Evolutionary conservation across 139 green algal species (phyloP), one percentile per base, ranked within the genome.

Genomic region (Chlamydomonas sphaeroides): DNA sequence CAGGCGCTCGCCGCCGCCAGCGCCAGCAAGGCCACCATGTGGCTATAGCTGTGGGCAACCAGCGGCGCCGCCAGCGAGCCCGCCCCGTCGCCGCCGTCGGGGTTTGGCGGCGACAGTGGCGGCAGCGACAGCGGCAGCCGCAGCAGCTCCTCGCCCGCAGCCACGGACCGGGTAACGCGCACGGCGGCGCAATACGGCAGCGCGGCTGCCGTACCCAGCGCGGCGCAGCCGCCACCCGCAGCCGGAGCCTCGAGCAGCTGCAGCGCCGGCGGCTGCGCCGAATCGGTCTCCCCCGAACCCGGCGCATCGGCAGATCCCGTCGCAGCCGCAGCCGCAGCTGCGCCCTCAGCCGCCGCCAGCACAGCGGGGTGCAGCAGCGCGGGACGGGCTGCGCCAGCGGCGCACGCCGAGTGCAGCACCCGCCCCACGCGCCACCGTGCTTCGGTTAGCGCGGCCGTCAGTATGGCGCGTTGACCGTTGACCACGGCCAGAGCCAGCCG

Each of bases 401-500:
- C 45, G 10, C 45, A 53, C 11, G 32, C 68, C 2, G 38, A 80
- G 59, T 48, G 30, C 49, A 80, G 23, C 57, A 80, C 3, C 20
- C 59, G 59, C 39, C 17, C 59, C 57, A 80, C 20, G 23, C 57
- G 74, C 57, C 48, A 8, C 23, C 30, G 39, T 20, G 41, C 74
- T 21, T 18, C 30, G 30, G 18, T 3, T 41, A 61, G 28, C 30
- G 74, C 74, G 0, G 74, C 74, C 39, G 74, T 70, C 20, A 80
- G 74, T 18, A 80, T 66, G 33, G 74, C 74, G 30, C 74, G 39
- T 42, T 80, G 74, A 20, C 59, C 74, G 74, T 80, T 80, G 10
- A 80, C 59, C 20, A 70, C 59, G 39, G 74, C 59, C 74, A 80
- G 61, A 39, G 74, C 74, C 59, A 70, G 21, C 41, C 39, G n/a